Evolutionary conservation across 257 asterid genomes (phyloP), one percentile per base, ranked within the genome.

Genomic region (Marsdenia floribunda): DNA sequence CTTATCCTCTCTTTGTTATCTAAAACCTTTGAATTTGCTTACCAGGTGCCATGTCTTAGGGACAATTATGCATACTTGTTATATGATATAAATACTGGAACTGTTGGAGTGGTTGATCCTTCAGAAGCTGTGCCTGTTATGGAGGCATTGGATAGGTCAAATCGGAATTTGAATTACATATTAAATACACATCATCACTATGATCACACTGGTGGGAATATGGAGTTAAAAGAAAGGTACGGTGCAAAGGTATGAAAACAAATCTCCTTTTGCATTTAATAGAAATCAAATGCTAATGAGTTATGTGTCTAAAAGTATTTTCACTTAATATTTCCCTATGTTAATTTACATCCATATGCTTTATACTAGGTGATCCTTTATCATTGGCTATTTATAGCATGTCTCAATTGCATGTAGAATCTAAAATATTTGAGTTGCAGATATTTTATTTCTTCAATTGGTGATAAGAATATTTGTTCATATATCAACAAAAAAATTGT

Each of bases 31-130:
- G 78, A 21, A 21, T 16, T 42, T 69, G 61, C 49, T 73, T 60
- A 79, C 73, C 70, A 94, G 99, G 90, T 94, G 53, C 98, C 99
- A 22, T 94, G 99, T 73, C 96, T 94, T 68, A 83, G 77, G 80
- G 99, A 92, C 81, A 94, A 94, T 78, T 94, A 94, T 83, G 99
- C 99, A 22, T 94, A 94, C 85, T 82, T 94, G 71, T 79, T 94
- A 74, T 91, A 85, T 71, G 99, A 94, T 81, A 83, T 87, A 80
- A 91, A 89, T 81, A 94, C 99, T 78, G 99, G 99, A 54, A 90
- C 97, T 65, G 97, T 90, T 83, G 99, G 99, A 81, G 99, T 94
- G 38, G 96, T 94, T 73, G 99, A 94, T 83, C 99, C 98, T 81
- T 94, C 98, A 69, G 99, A 94, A 87, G 86, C 98, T 40, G 74